Evolutionary conservation across 306 rosid species (phyloP), one percentile per base, ranked within the genome.

Genomic region (Gastrolobium villosum): DNA sequence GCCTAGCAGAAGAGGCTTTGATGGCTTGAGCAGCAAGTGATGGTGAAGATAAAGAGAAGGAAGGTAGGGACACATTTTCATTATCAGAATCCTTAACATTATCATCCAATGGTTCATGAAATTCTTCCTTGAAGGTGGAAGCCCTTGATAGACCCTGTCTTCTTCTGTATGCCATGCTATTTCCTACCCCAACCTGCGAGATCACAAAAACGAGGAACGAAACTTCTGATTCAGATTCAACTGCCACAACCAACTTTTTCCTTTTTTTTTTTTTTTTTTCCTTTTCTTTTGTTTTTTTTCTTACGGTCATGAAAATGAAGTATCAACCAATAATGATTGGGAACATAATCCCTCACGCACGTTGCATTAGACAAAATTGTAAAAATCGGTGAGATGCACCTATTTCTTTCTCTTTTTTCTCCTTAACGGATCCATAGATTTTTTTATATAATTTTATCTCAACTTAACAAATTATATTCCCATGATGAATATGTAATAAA

Each of bases 111-210:
- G 71, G 28, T 32, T 83, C 61, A 79, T 81, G 93, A 53, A 82
- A 69, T 59, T 95, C 99, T 79, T 95, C 99, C 26, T 88, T 87
- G 89, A 93, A 93, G n/a, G 99, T 95, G 15, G 97, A 91, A 39
- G 90, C 34, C 52, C 90, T 91, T 3, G 94, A 60, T 2, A 93
- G 32, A 46, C 90, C 91, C 71, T 95, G 99, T 77, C 93, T 95
- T 84, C 99, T 86, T 60, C 98, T 84, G 37, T 95, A 95, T 6
- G 99, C 99, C 99, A 95, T 94, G 57, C 10, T 53, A 2, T 49
- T 10, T 65, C 43, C 31, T 49, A 30, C 46, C 54, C 44, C 72
- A 79, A 55, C 77, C 66, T 57, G 36, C 30, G 52, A 79, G 48
- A 65, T 65, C 79, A 65, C 53, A 65, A 53, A 70, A 39, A 7